Evolutionary conservation across 805 yeast genomes (phyloP).

Genomic region (Millerozyma acaciae): DNA sequence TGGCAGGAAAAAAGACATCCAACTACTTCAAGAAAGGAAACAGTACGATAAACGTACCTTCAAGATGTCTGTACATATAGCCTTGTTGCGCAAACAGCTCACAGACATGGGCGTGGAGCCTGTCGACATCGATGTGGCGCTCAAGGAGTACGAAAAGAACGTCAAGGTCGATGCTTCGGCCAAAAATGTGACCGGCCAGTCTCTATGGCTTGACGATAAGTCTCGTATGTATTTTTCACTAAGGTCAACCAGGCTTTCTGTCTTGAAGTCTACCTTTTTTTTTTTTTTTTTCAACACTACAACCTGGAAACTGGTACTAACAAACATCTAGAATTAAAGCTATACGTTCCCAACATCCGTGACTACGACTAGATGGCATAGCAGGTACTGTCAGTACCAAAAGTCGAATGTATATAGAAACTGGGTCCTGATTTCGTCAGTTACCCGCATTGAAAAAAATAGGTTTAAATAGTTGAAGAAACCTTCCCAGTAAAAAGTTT

Average conservation of each 20-base stretch:
- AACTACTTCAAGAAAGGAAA: conserved; percentile 49
- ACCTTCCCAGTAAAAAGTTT: conserved; percentile 2
- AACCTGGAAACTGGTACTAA: conserved; percentile 11
- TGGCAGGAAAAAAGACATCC: conserved; percentile 49
- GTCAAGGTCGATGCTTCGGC: conserved; percentile 57
- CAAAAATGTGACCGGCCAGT: conserved; percentile 52
- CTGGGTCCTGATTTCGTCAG: conserved; percentile 1
- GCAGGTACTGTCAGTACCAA: not conserved
- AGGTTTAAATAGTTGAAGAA: too few species aligned
- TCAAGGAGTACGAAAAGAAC: conserved; percentile 51
- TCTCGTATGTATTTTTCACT: conserved; percentile 23
- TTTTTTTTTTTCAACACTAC: not conserved
- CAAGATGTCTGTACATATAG: conserved; percentile 66
- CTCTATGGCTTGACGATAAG: conserved; percentile 58
- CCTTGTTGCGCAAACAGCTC: conserved; percentile 59
- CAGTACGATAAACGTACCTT: conserved; percentile 44
- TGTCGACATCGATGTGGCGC: conserved; percentile 48
- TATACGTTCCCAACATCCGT: conserved; percentile 53
- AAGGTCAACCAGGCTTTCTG: not conserved
- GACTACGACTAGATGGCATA: conserved; percentile 49
- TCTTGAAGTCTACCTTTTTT: not conserved
- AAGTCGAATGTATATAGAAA: not conserved
- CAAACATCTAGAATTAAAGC: conserved; percentile 33
- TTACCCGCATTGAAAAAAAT: conserved; percentile 25
- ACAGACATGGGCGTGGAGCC: conserved; percentile 57